Evolutionary conservation across 108 stramenopile species (phyloP), one percentile per base, ranked within the genome.

Genomic region (Cyclostephanos invisitatus): DNA sequence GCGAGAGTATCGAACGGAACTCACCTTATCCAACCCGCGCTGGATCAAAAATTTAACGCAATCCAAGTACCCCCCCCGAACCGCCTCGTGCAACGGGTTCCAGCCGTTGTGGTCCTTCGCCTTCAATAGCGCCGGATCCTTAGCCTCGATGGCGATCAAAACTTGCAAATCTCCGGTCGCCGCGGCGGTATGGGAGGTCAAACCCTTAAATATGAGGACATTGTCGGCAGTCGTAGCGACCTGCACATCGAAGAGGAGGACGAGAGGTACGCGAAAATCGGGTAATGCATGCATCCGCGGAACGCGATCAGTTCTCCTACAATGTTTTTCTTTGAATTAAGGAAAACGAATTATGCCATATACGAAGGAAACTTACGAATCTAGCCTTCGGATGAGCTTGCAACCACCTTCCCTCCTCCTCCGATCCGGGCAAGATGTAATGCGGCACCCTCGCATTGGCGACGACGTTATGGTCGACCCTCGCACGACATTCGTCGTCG

Each of bases 11-110:
- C 20, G 20, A 3, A 8, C 49, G 49, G 49, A 7, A 56, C 58
- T 59, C 28, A 59, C 58, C 25, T 68, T 76, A 56, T 81, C 69
- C 11, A 64, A 63, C 46, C 86, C 86, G 12, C 58, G 37, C 12
- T 75, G 25, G 9, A 87, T 46, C 56, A 87, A 74, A 25, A 73
- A 92, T 37, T 85, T 65, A 28, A 90, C 37, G 7, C 87, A 77
- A 36, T 91, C 78, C 1, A 82, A 70, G 42, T 87, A 63, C 21
- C 90, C 93, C 60, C 81, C 77, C n/a, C 93, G 74, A 4, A 87
- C 91, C 14, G 93, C 93, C 61, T 95, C 93, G 69, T 91, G 91
- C 40, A 95, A 32, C 22, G 93, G 88, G 44, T 74, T 69, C 94
- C 94, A 95, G 32, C 88, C 90, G 77, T 95, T 95, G 3, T 62